Percentiles rank a stretch among this genome's conserved stretches.
Conservation (phyloP, 2,329 filamentous ascomycete genomes). For the Cylindrodendrum hubeiense region DNA sequence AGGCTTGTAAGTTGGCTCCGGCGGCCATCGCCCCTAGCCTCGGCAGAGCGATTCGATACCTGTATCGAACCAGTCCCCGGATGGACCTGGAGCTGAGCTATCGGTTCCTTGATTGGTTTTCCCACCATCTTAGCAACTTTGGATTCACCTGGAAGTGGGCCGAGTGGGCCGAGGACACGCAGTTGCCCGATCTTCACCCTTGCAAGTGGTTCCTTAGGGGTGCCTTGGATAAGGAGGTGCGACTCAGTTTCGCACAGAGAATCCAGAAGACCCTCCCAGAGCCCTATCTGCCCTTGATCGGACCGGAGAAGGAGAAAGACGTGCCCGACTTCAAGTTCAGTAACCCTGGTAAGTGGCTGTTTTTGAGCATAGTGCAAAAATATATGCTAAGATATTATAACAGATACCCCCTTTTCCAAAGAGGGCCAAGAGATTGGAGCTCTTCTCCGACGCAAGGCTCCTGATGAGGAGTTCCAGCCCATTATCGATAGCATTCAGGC, state of each 20-base stretch:
- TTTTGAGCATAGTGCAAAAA: not conserved
- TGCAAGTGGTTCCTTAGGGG: constrained; percentile 94
- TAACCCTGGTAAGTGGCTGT: constrained; percentile 70
- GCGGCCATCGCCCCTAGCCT: constrained; percentile 96
- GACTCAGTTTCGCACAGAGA: constrained; percentile 93
- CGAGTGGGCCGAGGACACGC: constrained; percentile 92
- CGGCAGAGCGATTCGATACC: constrained; percentile 90
- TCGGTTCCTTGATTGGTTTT: constrained; percentile 97
- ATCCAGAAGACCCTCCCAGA: constrained; percentile 94
- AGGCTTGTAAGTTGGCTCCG: constrained; percentile 95
- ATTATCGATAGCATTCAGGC: constrained; percentile 85
- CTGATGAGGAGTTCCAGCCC: constrained; percentile 87
- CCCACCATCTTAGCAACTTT: constrained; percentile 98
- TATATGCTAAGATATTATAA: constrained; percentile 2
- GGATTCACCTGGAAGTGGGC: constrained; percentile 99
- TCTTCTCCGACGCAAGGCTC: constrained; percentile 85
- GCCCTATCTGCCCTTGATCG: constrained; percentile 84
- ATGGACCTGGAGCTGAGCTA: constrained; percentile 90
- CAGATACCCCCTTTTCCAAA: constrained; percentile 82
- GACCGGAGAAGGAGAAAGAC: constrained; percentile 91
- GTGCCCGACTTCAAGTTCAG: constrained; percentile 96
- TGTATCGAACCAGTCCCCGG: constrained; percentile 84
- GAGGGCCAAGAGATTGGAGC: constrained; percentile 87
- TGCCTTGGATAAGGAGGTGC: constrained; percentile 95
- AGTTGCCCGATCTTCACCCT: constrained; percentile 81